Base-by-base conservation (phyloP, 1,139 yeast species). In the Yamadazyma jaroonii region DNA sequence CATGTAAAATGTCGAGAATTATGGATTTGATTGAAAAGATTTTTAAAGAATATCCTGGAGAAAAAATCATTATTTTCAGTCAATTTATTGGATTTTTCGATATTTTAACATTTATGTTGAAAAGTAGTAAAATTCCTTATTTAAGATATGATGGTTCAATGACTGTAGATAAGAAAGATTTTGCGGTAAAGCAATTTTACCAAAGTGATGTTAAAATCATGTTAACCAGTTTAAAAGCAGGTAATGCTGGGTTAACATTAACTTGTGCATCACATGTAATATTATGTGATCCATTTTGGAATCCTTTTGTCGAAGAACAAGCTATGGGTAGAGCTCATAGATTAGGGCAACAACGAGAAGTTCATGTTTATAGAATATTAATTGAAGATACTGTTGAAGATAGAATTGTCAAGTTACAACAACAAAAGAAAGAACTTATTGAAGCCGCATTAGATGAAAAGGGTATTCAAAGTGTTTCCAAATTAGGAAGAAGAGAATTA, bases 261-360 rank as follows among this genome's bases (percentile, higher is more conserved):
- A 90, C 97, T 0, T 86, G 95, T 63, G 97, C 97, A 0, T 84
- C 88, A 29, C 96, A 88, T 57, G 95, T 90, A 9, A 78, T 90
- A 36, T 75, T 90, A 9, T 75, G 87, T 70, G 97, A 90, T 57
- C 97, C 97, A 11, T 90, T 88, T 56, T 90, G 97, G 97, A 90
- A 90, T 54, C 97, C 97, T 1, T 90, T 75, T 59, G 96, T 90
- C 3, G 97, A 90, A 60, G 95, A 86, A 34, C 97, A 90, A 62
- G 97, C 97, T 0, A 88, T 86, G 76, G 97, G 88, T 58, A 77
- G 98, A 48, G 95, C 94, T 6, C 92, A 92, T 62, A 77, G 98
- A 59, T 86, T 90, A 48, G 96, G 97, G 6, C 98, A 90, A 61
- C 74, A 76, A 25, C 69, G 78, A 40, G 81, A 81, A 31, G 97